Base-by-base conservation (phyloP, 106 monocot species). In the Dendrobium nobile region DNA sequence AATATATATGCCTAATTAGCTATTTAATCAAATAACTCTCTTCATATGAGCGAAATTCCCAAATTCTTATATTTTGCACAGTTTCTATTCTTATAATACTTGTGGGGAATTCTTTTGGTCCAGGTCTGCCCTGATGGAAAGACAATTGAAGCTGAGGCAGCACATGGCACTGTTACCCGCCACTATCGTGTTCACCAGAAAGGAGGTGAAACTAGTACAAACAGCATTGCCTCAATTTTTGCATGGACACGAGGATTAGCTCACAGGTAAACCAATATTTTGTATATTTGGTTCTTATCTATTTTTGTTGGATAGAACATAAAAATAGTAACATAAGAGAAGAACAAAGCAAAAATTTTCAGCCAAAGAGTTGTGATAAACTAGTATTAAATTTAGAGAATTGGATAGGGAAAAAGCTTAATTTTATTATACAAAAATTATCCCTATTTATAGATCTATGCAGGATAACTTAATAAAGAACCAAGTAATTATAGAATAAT, bases 91-190 rank as follows among this genome's bases (percentile, higher is more conserved):
- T 70, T 70, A 40, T 15, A 48, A 9, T 64, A 28, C 43, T 77
- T 37, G 19, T 13, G n/a, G 17, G n/a, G 41, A 37, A 70, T 42
- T 42, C 4, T 76, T 82, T 11, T 44, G 56, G 17, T 87, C 43
- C 67, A 95, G 95, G 93, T 95, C 47, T 97, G 97, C 75, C 97
- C 97, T 80, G 97, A 97, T 89, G 97, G 97, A 67, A 97, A 92
- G 88, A 97, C 97, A 47, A 97, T 97, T 83, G 96, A 97, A 94
- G 92, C 96, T 65, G 96, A 97, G 84, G 96, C 96, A 73, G 96
- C 96, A 24, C 96, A 97, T 84, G 96, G 96, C 45, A 97, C 96
- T 59, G 96, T 97, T 37, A 97, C 96, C 43, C 93, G 96, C 3
- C 96, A 97, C 82, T 97, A 87, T 77, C 77, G 96, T 37, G 96